Evolutionary conservation across 1,284 basidiomycete genomes (phyloP).

Genomic region (Malassezia restricta): DNA sequence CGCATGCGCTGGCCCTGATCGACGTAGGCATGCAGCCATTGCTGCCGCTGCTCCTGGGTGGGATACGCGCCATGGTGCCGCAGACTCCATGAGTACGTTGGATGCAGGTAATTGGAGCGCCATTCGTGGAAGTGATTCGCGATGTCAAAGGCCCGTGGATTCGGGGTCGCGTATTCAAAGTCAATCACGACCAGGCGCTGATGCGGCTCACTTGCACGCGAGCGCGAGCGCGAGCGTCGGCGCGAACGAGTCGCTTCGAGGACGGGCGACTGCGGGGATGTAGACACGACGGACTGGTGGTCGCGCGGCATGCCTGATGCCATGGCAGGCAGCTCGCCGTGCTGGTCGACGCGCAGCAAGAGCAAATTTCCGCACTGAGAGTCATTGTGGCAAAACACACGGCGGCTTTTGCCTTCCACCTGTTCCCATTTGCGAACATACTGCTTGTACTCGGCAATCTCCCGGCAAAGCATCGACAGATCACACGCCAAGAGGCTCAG

Average conservation of each 20-base stretch:
- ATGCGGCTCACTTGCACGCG: conserved; percentile 20
- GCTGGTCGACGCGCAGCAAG: conserved; percentile 20
- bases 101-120: conserved; percentile 38
- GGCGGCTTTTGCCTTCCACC: conserved; percentile 26
- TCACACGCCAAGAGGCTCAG: conserved; percentile 29
- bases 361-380: conserved; percentile 42
- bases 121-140: conserved; percentile 44
- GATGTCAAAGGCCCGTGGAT: conserved; percentile 38
- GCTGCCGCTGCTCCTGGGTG: conserved; percentile 24
- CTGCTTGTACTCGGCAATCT: conserved; percentile 36
- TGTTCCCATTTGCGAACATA: conserved; percentile 34
- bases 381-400: conserved; percentile 43
- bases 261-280: not conserved
- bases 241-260: not conserved
- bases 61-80: conserved; percentile 34
- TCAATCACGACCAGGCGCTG: conserved; percentile 42
- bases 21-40: conserved; percentile 42
- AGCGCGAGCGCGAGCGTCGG: conserved; percentile 13
- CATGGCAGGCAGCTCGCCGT: conserved; percentile 11
- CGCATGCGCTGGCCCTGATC: conserved; percentile 33
- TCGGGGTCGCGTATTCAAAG: conserved; percentile 39
- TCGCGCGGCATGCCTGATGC: conserved; percentile 12
- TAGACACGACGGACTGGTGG: not conserved
- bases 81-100: conserved; percentile 30
- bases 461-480: conserved; percentile 23